A percentile compares a stretch with the other conserved stretches of the same genome.
These are phyloP conservation scores for Talaromyces piceae DNA, from an alignment of 2,329 filamentous ascomycete genomes.

Conservation along the genomic window DNA sequence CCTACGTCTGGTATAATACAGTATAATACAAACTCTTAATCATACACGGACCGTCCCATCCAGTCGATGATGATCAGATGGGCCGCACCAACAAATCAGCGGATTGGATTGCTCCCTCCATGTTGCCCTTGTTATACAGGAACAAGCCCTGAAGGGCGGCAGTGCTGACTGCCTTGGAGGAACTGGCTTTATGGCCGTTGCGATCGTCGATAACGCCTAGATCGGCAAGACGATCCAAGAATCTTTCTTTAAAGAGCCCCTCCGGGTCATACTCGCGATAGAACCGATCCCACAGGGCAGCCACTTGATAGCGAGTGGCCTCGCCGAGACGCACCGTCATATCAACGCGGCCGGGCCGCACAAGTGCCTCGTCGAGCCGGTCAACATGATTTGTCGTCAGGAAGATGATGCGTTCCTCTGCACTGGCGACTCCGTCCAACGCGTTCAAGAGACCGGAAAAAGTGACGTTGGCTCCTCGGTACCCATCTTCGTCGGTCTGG, in stretches of 20 bases:
- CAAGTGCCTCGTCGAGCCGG: slow-evolving; percentile 77
- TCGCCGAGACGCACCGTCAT: slow-evolving; percentile 87
- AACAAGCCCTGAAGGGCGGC: slow-evolving; percentile 92
- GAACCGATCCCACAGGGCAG: slow-evolving; percentile 86
- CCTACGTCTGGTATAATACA: not conserved
- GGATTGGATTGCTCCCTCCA: slow-evolving; percentile 78
- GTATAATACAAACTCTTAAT: not conserved
- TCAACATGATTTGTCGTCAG: slow-evolving; percentile 93
- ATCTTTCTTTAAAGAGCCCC: slow-evolving; percentile 56
- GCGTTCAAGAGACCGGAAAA: slow-evolving; percentile 86
- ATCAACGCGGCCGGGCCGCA: slow-evolving; percentile 86
- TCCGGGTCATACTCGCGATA: slow-evolving; percentile 72
- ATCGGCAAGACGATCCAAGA: slow-evolving; percentile 62
- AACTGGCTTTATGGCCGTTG: slow-evolving; percentile 39
- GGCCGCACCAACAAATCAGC: slow-evolving; percentile 45
- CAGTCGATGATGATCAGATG: slow-evolving; percentile 23
- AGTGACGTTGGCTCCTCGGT: slow-evolving; percentile 79
- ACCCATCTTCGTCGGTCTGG: slow-evolving; percentile 71
- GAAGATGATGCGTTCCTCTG: slow-evolving; percentile 89
- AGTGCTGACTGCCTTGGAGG: slow-evolving; percentile 61
- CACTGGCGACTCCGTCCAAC: slow-evolving; percentile 84
- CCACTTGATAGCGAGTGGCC: slow-evolving; percentile 77
- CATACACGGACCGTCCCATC: not conserved
- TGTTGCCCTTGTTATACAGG: slow-evolving; percentile 86
- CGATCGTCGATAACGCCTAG: slow-evolving; percentile 62